Evolutionary conservation across 805 yeast genomes (phyloP), one percentile per base, ranked within the genome.

Genomic region (Phaffomyces thermotolerans): DNA sequence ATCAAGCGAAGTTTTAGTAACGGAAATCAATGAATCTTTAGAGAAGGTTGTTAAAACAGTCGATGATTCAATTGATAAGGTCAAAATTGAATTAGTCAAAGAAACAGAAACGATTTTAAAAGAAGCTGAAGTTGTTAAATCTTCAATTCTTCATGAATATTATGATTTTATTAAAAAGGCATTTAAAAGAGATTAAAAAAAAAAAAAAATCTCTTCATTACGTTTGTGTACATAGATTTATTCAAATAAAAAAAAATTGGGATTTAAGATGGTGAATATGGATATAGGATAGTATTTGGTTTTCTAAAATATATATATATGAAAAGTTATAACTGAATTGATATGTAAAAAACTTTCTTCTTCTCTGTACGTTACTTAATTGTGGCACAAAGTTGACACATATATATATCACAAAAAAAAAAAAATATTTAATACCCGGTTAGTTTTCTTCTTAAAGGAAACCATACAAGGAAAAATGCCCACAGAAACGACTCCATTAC

Each of bases 51-150:
- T 58, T 14, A 64, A 56, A 25, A 56, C 63, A 4, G 62, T 63
- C 10, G 65, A 59, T 35, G 62, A 58, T 48, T 27, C 50, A 2
- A 14, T 50, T 1, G 62, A 47, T 33, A 62, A 67, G 25, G 70
- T 78, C 3, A 75, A 81, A 42, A 63, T 81, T 0, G 71, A 70
- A 13, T 60, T 82, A 4, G 67, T 85, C 33, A 70, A 68, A 44
- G 53, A 56, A 31, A 79, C 62, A 5, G 53, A 53, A 3, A 42
- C 45, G 23, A 32, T 52, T 15, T 36, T 41, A 6, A 44, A 47
- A 18, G 67, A 64, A 43, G 67, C 68, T 15, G 54, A 49, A 18
- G 18, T 20, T 15, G 56, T 52, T 8, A 52, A 53, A 45, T 47
- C 41, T 18, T 55, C 59, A 20, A 45, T 57, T 6, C 18, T 57